Evolutionary conservation across 495 filamentous ascomycete species (phyloP).

Genomic region (Penicillium verhagenii): DNA sequence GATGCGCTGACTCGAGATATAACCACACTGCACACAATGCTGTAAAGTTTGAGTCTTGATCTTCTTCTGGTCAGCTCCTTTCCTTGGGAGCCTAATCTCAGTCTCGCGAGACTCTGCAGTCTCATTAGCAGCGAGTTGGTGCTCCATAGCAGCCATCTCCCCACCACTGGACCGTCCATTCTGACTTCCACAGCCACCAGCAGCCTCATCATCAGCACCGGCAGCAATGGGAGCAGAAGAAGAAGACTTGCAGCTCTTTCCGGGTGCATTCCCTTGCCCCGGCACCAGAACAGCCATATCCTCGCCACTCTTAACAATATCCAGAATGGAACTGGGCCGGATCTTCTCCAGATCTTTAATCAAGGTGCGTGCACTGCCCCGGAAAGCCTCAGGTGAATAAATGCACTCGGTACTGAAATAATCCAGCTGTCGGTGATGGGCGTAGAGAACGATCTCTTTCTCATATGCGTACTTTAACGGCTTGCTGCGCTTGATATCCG

Average conservation of each 20-base stretch:
- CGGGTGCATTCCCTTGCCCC: conserved; percentile 40
- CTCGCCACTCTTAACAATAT: conserved; percentile 91
- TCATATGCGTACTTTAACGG: conserved; percentile 98
- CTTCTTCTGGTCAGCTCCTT: conserved; percentile 19
- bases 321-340: conserved; percentile 87
- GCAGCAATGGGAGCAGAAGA: conserved; percentile 10
- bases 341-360: conserved; percentile 96
- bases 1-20: conserved; percentile 91
- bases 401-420: conserved; percentile 99
- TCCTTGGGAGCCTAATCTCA: conserved; percentile 57
- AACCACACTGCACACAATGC: conserved; percentile 84
- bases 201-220: conserved; percentile 53
- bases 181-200: conserved; percentile 72
- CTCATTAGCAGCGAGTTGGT: conserved; percentile 68
- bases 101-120: conserved; percentile 63
- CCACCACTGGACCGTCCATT: conserved; percentile 69
- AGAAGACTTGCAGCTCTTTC: conserved; percentile 25
- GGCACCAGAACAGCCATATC: conserved; percentile 92
- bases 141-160: conserved; percentile 94
- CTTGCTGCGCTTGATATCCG: conserved; percentile 87
- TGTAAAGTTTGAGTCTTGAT: conserved; percentile 71
- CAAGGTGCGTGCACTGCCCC: conserved; percentile 83
- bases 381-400: conserved; percentile 97
- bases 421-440: conserved; percentile 91
- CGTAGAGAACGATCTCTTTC: conserved; percentile 98